Evolutionary conservation across 2,329 filamentous ascomycete species (phyloP), one percentile per base, ranked within the genome.

Genomic region (Monilinia fructigena): DNA sequence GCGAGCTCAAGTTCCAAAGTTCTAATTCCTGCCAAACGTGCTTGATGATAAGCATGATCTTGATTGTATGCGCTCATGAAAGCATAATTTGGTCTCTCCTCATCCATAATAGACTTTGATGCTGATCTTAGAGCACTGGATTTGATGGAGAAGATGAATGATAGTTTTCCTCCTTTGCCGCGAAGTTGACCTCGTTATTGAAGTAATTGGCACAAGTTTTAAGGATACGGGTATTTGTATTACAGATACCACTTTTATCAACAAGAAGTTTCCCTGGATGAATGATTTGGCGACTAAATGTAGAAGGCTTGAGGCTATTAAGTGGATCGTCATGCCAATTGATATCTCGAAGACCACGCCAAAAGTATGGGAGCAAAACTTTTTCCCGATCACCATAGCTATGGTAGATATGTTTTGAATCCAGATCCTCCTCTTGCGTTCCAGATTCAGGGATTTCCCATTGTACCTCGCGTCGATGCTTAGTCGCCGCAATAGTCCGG

Each of bases 31-130:
- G 42, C 42, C 31, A 61, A 35, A 18, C 38, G 55, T 52, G 63
- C 45, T 26, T 65, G 55, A 20, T 52, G 48, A 47, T 65, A 65
- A 31, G 48, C 47, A 54, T 65, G 63, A 20, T 65, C 38, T 28
- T 35, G 47, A n/a, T 65, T 65, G 2, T 65, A 65, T 40, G 63
- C 55, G 23, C 63, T 60, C 48, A 60, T 65, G 16, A 65, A 65
- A 35, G 55, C 63, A 61, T 65, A 61, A 45, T 61, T 65, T 18
- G 62, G 53, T 50, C 11, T 65, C 6, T 58, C 62, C 11, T 31
- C 42, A 38, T 63, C 7, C 31, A 38, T 23, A 20, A 58, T 48
- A 14, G 16, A 11, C 40, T 59, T 18, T 48, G 14, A 7, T 31
- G n/a, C 3, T 28, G n/a, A 23, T n/a, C 23, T 48, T 10, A 31